Evolutionary conservation across 139 green algal species (phyloP).

Genomic region (Volvox reticuliferus): DNA sequence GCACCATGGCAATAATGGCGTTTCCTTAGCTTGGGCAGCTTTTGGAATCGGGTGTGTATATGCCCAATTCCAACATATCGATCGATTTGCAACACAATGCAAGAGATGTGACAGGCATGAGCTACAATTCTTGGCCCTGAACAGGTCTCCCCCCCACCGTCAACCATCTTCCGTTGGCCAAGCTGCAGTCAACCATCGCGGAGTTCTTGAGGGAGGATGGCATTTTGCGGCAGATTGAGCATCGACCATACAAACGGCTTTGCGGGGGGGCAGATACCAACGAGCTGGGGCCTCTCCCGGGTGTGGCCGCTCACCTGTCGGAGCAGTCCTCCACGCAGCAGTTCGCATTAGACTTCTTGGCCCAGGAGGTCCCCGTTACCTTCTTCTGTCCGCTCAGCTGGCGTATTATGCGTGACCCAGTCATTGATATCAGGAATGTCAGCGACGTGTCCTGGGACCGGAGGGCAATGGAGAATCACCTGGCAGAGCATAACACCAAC

Average conservation of each 20-base stretch:
- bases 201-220: neutral
- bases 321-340: neutral
- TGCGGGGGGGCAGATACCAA: neutral
- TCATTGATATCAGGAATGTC: neutral
- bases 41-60: neutral
- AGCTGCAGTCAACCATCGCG: neutral
- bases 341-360: neutral
- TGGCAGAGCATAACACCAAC: neutral
- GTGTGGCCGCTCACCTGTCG: neutral
- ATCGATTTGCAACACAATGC: neutral
- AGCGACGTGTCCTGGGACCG: neutral
- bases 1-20: neutral
- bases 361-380: neutral
- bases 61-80: neutral
- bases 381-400: slow-evolving; percentile 16
- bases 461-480: neutral
- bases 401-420: neutral
- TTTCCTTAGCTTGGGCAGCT: neutral
- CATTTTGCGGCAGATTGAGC: neutral
- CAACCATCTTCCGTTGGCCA: neutral
- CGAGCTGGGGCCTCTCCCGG: too few relatives aligned
- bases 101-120: neutral
- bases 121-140: neutral
- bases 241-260: neutral
- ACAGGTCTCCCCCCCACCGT: neutral